These are phyloP conservation scores for Umbelopsis sp. DNA, from an alignment of 192 early-diverging fungal genomes.

Conservation along the genomic window DNA sequence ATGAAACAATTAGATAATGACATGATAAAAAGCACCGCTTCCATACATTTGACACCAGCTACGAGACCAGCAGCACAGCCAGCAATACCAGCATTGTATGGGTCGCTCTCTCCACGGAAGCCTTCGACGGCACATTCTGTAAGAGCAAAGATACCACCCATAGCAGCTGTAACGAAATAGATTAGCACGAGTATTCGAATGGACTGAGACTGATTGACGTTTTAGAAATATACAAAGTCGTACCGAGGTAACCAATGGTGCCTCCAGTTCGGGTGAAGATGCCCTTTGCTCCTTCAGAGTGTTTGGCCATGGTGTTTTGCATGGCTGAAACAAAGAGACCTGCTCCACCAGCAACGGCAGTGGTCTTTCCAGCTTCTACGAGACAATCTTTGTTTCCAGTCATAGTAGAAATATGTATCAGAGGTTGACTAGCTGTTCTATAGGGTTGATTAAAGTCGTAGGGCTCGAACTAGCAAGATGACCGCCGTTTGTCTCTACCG, in stretches of 20 bases:
- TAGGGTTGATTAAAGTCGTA: not conserved
- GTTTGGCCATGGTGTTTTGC: constrained; percentile 63
- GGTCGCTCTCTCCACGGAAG: constrained; percentile 69
- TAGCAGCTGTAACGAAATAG: constrained; percentile 56
- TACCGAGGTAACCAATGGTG: constrained; percentile 74
- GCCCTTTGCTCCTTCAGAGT: constrained; percentile 50
- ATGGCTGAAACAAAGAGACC: constrained; percentile 70
- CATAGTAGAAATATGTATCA: constrained; percentile 22
- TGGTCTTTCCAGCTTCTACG: constrained; percentile 46
- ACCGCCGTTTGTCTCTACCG: not conserved
- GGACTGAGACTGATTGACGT: not conserved
- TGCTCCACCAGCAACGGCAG: constrained; percentile 57
- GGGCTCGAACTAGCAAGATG: constrained; percentile 19
- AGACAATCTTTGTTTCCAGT: constrained; percentile 46
- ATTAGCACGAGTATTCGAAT: not conserved
- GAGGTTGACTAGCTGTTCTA: constrained; percentile 8
- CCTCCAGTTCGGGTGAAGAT: constrained; percentile 64
- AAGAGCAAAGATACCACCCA: constrained; percentile 78
- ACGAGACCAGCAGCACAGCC: constrained; percentile 75
- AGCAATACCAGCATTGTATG: constrained; percentile 68
- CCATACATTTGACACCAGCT: constrained; percentile 57
- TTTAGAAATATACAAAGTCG: constrained; percentile 19
- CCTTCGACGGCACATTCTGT: constrained; percentile 59
- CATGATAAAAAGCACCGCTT: not conserved
- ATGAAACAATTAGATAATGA: not conserved